Evolutionary conservation across 139 green algal species (phyloP), one percentile per base, ranked within the genome.

Genomic region (Chlorella sp.): DNA sequence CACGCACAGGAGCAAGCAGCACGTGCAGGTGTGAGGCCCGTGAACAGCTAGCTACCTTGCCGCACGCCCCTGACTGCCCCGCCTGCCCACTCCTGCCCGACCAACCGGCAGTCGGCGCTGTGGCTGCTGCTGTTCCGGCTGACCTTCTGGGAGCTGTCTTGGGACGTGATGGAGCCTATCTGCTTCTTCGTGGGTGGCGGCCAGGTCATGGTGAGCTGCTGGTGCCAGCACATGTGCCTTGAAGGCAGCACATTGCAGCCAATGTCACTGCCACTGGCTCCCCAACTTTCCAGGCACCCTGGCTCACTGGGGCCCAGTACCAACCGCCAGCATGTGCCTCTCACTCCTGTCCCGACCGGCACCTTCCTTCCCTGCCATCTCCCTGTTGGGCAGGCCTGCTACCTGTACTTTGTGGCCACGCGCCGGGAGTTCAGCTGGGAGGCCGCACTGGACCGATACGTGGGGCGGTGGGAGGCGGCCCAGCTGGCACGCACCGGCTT

Each of bases 91-190:
- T 20, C 51, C 51, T 60, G 11, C 14, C 51, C 51, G 13, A 26
- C 51, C 51, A 60, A 11, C 14, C 24, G 51, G 51, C 51, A 60
- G 51, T 60, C 43, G 7, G 43, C 32, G 19, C 41, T 83, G 30
- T 83, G 77, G 77, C 40, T 30, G 34, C 60, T 83, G 38, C 77
- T 83, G 26, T 83, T 43, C 60, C 41, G 77, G 11, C 77, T 83
- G 5, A 83, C 77, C 9, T 83, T 44, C 41, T 83, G 74, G 60
- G 77, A 83, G 77, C 77, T 83, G 65, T 67, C 46, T n/a, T 73
- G 60, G 77, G 77, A 83, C 24, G 77, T 83, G 34, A 83, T 83
- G 77, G 77, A 83, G 60, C 77, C 77, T 2, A 58, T 83, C 77
- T 83, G 77, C 30, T 83, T 83, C 38, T 83, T 83, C n/a, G 77